Evolutionary conservation across 2,329 filamentous ascomycete species (phyloP).

Genomic region (Triangularia verruculosa): DNA sequence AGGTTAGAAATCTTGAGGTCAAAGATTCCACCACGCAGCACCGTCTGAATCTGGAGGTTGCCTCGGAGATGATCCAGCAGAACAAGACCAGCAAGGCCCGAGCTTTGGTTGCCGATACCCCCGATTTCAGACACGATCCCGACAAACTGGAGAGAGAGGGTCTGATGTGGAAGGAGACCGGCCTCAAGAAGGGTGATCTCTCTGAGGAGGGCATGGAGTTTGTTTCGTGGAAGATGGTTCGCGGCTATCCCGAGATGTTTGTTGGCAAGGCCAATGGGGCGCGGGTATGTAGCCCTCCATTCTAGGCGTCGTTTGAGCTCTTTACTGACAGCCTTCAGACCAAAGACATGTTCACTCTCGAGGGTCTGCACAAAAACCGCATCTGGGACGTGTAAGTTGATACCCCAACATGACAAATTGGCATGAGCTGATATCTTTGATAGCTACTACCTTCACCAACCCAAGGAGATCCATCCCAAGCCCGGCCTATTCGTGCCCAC

Average conservation of each 20-base stretch:
- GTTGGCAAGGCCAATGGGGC: conserved; percentile 52
- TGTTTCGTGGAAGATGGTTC: conserved; percentile 52
- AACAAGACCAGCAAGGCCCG: conserved; percentile 24
- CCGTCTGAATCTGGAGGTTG: conserved; percentile 3
- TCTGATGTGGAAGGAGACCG: conserved; percentile 20
- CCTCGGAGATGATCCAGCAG: not conserved
- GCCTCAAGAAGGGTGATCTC: conserved; percentile 30
- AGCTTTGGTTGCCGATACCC: conserved; percentile 15
- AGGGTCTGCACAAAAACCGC: conserved; percentile 55
- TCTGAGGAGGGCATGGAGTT: conserved; percentile 36
- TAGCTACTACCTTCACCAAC: conserved; percentile 62
- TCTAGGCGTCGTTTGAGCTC: not conserved
- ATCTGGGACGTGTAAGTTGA: conserved; percentile 70
- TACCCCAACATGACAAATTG: not conserved
- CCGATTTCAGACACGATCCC: not conserved
- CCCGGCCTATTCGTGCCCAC: conserved; percentile 67
- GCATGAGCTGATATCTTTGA: conserved; percentile 11
- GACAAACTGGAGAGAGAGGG: conserved; percentile 16
- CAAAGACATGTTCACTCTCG: conserved; percentile 50
- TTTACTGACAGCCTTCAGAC: not conserved
- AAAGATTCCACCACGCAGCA: not conserved
- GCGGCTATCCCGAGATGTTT: conserved; percentile 58
- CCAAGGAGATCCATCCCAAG: conserved; percentile 42
- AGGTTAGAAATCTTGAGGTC: conserved; percentile 15
- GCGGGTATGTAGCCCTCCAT: conserved; percentile 28